These are phyloP conservation scores for Chytriomyces hyalinus DNA, from an alignment of 192 early-diverging fungal genomes.

Conservation along the genomic window DNA sequence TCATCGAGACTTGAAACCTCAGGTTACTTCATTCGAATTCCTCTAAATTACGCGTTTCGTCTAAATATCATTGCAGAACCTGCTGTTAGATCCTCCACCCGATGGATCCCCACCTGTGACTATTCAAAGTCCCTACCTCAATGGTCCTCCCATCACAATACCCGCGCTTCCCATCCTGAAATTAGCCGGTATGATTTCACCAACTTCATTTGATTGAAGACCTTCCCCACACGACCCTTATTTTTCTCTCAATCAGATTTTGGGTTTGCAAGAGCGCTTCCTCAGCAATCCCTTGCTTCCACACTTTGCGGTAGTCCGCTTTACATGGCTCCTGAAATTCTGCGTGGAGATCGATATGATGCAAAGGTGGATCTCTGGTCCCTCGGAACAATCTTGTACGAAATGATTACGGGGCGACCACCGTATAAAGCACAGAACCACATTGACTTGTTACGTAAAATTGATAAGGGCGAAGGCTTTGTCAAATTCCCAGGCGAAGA, in stretches of 20 bases:
- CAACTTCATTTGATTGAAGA: too few relatives aligned
- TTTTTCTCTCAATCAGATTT: constrained; percentile 65
- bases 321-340: constrained; percentile 90
- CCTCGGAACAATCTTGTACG: constrained; percentile 92
- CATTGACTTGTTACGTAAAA: constrained; percentile 87
- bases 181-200: constrained; percentile 60
- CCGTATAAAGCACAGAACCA: constrained; percentile 95
- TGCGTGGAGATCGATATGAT: constrained; percentile 89
- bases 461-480: constrained; percentile 82
- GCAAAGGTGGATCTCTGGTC: constrained; percentile 97
- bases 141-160: constrained; percentile 39
- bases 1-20: constrained; percentile 97
- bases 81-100: constrained; percentile 73
- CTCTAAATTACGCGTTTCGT: constrained; percentile 7
- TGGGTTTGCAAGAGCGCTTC: constrained; percentile 93
- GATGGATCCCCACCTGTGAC: constrained; percentile 42
- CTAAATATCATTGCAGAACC: constrained; percentile 62
- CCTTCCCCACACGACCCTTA: too few relatives aligned
- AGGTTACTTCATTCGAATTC: constrained; percentile 54
- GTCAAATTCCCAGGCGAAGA: constrained; percentile 84
- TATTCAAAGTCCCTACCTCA: constrained; percentile 45
- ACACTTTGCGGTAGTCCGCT: constrained; percentile 97
- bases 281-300: constrained; percentile 82
- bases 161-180: constrained; percentile 80
- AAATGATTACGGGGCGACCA: constrained; percentile 88